Evolutionary conservation across 1,139 yeast genomes (phyloP).

Genomic region (Pichia sp.): DNA sequence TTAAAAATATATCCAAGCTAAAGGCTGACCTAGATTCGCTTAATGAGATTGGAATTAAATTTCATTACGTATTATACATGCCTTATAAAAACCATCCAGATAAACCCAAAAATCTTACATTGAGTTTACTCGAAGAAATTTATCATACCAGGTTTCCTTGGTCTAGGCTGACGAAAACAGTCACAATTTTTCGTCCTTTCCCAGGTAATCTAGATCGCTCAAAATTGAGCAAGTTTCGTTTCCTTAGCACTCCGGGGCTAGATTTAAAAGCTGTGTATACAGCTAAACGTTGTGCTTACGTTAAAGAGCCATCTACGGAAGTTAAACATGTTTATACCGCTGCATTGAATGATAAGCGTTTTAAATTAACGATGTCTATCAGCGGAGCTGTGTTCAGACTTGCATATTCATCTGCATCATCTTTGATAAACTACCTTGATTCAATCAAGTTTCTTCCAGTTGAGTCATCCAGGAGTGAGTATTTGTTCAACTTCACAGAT

Average conservation of each 20-base stretch:
- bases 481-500: constrained; percentile 6
- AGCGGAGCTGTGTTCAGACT: constrained; percentile 3
- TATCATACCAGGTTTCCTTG: constrained; percentile 9
- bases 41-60: not conserved
- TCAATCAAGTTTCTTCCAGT: constrained; percentile 3
- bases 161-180: not conserved
- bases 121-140: constrained; percentile 14
- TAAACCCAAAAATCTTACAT: not conserved
- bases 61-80: constrained; percentile 4
- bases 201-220: not conserved
- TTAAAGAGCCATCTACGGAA: constrained; percentile 5
- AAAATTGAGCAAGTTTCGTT: not conserved
- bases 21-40: constrained; percentile 4
- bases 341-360: not conserved
- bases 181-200: constrained; percentile 7
- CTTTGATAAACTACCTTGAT: not conserved
- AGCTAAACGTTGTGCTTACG: not conserved
- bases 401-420: not conserved
- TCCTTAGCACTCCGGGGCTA: not conserved
- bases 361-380: constrained; percentile 1
- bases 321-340: not conserved
- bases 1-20: not conserved
- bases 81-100: not conserved
- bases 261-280: not conserved
- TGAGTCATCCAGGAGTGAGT: not conserved